These are phyloP conservation scores for Leccinum subrobustum DNA, from an alignment of 1,284 basidiomycete species.

Conservation along the genomic window DNA sequence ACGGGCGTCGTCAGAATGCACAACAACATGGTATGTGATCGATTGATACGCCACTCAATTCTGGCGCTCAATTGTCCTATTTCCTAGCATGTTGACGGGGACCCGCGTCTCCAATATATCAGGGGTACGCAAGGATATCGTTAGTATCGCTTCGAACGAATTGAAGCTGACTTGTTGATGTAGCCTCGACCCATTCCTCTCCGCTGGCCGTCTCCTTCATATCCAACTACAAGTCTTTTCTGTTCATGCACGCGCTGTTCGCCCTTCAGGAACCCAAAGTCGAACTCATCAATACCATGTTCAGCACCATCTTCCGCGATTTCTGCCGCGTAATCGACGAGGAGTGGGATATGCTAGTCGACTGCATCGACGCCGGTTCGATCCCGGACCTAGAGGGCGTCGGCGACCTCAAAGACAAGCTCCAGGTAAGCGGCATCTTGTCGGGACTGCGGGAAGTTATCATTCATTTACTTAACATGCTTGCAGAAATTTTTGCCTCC, in stretches of 20 bases:
- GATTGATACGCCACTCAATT: not conserved
- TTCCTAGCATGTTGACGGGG: slow-evolving; percentile 16
- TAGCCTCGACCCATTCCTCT: slow-evolving; percentile 28
- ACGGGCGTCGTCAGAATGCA: slow-evolving; percentile 24
- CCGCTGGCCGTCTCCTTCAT: slow-evolving; percentile 25
- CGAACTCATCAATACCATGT: slow-evolving; percentile 28
- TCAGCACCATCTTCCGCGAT: slow-evolving; percentile 22
- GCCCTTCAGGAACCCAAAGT: slow-evolving; percentile 21
- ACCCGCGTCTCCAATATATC: slow-evolving; percentile 9
- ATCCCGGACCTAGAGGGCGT: slow-evolving; percentile 15
- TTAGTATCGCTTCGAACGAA: not conserved
- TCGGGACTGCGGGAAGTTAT: not conserved
- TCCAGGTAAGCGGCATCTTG: slow-evolving; percentile 9
- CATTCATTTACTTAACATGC: not conserved
- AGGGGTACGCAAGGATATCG: slow-evolving; percentile 10
- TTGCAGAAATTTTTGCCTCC: slow-evolving; percentile 18
- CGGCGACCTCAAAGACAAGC: slow-evolving; percentile 15
- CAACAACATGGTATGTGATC: slow-evolving; percentile 18
- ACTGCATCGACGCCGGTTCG: slow-evolving; percentile 20
- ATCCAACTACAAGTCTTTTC: slow-evolving; percentile 23
- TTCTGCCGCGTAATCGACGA: slow-evolving; percentile 19
- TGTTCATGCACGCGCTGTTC: slow-evolving; percentile 27
- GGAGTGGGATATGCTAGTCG: slow-evolving; percentile 23
- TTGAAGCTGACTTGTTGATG: not conserved
- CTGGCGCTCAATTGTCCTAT: slow-evolving; percentile 2